Conservation (phyloP, 805 yeast species). For the Jamesozyma gamospora region DNA sequence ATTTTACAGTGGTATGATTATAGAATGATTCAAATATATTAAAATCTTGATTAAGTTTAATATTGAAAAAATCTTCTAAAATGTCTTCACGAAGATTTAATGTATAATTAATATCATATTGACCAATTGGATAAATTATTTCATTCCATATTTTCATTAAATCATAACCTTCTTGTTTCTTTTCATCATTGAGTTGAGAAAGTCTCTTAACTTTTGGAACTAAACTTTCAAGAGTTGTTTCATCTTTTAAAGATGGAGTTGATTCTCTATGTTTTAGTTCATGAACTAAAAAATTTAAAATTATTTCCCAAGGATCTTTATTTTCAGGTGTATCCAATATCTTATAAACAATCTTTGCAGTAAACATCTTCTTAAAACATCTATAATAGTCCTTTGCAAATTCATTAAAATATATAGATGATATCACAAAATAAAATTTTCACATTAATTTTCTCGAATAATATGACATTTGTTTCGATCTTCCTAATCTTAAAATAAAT, state of each 20-base stretch:
- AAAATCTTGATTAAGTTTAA: slow-evolving; percentile 7
- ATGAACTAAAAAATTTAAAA: slow-evolving; percentile 16
- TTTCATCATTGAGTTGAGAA: not conserved
- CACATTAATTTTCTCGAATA: slow-evolving; percentile 10
- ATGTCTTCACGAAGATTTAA: slow-evolving; percentile 12
- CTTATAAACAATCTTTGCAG: slow-evolving; percentile 21
- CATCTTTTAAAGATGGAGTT: slow-evolving; percentile 1
- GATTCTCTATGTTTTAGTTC: slow-evolving; percentile 7
- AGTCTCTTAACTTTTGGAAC: slow-evolving; percentile 3
- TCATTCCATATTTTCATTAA: slow-evolving; percentile 13
- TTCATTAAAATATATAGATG: slow-evolving; percentile 25
- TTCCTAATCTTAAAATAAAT: slow-evolving; percentile 17
- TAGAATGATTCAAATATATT: slow-evolving; percentile 23
- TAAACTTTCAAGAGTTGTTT: slow-evolving; percentile 3
- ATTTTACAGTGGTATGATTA: slow-evolving; percentile 15
- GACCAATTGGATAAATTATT: slow-evolving; percentile 12
- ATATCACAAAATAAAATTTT: slow-evolving; percentile 14
- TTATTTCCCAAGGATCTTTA: slow-evolving; percentile 21
- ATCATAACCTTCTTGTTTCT: not conserved
- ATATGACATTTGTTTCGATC: slow-evolving; percentile 8
- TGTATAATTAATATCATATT: slow-evolving; percentile 6
- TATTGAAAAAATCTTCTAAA: slow-evolving; percentile 9
- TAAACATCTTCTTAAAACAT: slow-evolving; percentile 24
- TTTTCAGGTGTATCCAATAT: slow-evolving; percentile 16
- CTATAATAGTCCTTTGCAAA: slow-evolving; percentile 24